Evolutionary conservation across 2,329 filamentous ascomycete species (phyloP).

Genomic region (Aspergillus sergii): DNA sequence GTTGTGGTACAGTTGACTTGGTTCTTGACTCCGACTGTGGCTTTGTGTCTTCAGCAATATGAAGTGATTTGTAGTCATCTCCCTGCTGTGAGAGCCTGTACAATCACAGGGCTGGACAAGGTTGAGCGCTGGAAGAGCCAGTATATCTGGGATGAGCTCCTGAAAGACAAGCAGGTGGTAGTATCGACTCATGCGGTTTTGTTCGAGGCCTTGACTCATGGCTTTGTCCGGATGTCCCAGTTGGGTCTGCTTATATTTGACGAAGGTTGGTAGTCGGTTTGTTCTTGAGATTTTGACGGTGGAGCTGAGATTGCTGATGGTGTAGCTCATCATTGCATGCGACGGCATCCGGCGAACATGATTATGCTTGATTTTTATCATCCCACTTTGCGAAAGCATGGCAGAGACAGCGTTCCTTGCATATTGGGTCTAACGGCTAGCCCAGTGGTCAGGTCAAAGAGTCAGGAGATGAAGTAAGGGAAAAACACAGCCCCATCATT

Average conservation of each 20-base stretch:
- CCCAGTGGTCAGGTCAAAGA: constrained; percentile 65
- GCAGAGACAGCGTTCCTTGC: constrained; percentile 53
- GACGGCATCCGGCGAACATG: constrained; percentile 64
- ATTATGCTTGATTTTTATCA: constrained; percentile 77
- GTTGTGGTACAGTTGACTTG: constrained; percentile 55
- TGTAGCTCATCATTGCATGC: constrained; percentile 71
- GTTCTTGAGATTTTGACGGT: background rate
- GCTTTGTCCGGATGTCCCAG: constrained; percentile 66
- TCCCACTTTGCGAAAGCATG: constrained; percentile 36
- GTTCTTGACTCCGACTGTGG: constrained; percentile 73
- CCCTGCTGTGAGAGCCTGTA: constrained; percentile 57
- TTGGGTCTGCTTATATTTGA: constrained; percentile 78
- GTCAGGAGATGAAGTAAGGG: constrained; percentile 55
- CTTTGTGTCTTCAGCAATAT: constrained; percentile 68
- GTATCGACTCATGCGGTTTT: constrained; percentile 78
- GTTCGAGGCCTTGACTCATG: constrained; percentile 72
- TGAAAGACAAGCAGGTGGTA: constrained; percentile 69
- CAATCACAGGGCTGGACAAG: constrained; percentile 69
- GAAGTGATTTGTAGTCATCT: constrained; percentile 63
- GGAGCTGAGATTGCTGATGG: background rate
- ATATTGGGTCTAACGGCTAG: constrained; percentile 83
- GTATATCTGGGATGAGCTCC: constrained; percentile 66
- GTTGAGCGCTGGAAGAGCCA: constrained; percentile 73
- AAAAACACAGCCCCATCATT: background rate
- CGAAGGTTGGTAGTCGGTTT: constrained; percentile 63